Evolutionary conservation across 306 rosid species (phyloP).

Genomic region (Vigna nakashimae): DNA sequence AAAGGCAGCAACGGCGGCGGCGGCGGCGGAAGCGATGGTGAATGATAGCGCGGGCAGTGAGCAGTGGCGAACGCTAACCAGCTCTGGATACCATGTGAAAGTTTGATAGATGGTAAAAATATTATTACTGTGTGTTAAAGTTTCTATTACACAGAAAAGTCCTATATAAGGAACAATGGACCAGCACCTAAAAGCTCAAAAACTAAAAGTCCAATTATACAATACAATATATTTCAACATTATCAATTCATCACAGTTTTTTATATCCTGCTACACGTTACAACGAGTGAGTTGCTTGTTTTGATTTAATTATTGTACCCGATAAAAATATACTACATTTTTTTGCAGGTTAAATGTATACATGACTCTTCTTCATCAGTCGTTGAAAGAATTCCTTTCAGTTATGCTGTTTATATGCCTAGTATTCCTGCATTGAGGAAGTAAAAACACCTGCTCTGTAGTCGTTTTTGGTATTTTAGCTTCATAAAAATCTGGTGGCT

Average conservation of each 20-base stretch:
- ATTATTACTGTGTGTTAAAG: too few species aligned
- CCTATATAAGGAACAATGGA: too few species aligned
- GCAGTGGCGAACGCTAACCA: too few species aligned
- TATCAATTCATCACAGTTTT: slow-evolving; percentile 17
- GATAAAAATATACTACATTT: slow-evolving; percentile 6
- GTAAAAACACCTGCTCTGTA: slow-evolving; percentile 55
- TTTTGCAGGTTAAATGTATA: slow-evolving; percentile 75
- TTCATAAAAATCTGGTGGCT: slow-evolving; percentile 26
- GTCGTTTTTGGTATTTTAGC: neutral
- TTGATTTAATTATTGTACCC: slow-evolving; percentile 36
- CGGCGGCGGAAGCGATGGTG: too few species aligned
- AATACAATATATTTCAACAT: too few species aligned
- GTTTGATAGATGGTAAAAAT: too few species aligned
- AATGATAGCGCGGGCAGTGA: too few species aligned
- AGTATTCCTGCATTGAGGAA: slow-evolving; percentile 83
- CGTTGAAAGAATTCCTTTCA: slow-evolving; percentile 68
- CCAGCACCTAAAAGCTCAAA: too few species aligned
- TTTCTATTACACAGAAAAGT: too few species aligned
- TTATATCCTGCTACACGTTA: neutral
- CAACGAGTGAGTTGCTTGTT: slow-evolving; percentile 20
- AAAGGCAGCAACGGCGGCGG: too few species aligned
- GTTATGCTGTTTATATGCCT: slow-evolving; percentile 72
- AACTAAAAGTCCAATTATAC: too few species aligned
- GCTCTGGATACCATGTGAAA: too few species aligned
- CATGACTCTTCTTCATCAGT: slow-evolving; percentile 68